Conservation (phyloP, 2,329 filamentous ascomycete genomes). For the Fusarium pseudocircinatum region DNA sequence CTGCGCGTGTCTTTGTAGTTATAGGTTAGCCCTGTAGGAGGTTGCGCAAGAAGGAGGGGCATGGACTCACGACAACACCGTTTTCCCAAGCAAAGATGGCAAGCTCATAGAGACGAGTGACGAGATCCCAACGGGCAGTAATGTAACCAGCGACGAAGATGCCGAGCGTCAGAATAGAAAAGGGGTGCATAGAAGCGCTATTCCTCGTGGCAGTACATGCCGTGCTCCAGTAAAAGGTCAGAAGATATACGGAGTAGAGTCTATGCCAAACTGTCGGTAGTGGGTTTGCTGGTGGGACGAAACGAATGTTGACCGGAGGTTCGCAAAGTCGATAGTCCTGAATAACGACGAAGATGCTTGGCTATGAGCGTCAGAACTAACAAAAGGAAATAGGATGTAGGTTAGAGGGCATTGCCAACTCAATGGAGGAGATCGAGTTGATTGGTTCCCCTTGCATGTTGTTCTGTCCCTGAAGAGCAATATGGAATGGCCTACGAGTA, state of each 20-base stretch:
- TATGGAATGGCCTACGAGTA: conserved; percentile 32
- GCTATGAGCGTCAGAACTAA: background rate
- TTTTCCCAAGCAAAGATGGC: conserved; percentile 98
- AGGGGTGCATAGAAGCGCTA: conserved; percentile 88
- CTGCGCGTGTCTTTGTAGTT: conserved; percentile 74
- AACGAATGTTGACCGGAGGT: conserved; percentile 8
- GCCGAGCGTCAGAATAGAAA: conserved; percentile 92
- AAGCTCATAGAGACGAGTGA: conserved; percentile 95
- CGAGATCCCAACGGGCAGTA: conserved; percentile 98
- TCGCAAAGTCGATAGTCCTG: background rate
- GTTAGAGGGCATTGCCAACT: conserved; percentile 25
- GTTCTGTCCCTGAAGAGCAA: conserved; percentile 23
- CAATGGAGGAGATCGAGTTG: conserved; percentile 28
- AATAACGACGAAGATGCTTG: background rate
- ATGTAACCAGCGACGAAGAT: conserved; percentile 99
- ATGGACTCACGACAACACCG: conserved; percentile 84
- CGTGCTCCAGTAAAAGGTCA: conserved; percentile 37
- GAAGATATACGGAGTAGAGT: conserved; percentile 12
- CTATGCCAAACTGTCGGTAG: conserved; percentile 36
- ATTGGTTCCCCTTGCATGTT: conserved; percentile 35
- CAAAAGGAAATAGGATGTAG: background rate
- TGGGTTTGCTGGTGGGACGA: conserved; percentile 35
- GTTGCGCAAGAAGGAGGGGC: background rate
- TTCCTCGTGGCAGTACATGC: conserved; percentile 56
- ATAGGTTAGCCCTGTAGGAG: conserved; percentile 1